Evolutionary conservation across 2,329 filamentous ascomycete species (phyloP).

Genomic region (Hypoxylon sp.): DNA sequence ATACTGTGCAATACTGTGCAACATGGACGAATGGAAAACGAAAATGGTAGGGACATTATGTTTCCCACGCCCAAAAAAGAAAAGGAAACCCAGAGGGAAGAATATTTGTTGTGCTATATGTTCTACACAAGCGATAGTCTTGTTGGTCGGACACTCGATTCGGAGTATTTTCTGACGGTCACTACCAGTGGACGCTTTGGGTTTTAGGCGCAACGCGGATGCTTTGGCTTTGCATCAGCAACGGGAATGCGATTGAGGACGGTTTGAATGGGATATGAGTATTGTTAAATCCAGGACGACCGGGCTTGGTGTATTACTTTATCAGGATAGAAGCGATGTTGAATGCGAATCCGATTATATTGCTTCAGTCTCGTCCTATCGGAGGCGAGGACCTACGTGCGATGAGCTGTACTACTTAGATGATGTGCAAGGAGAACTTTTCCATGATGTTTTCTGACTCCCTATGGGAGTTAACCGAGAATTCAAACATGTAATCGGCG

Average conservation of each 20-base stretch:
- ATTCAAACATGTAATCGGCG: not conserved
- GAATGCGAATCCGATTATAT: not conserved
- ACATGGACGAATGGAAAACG: not conserved
- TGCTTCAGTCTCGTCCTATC: not conserved
- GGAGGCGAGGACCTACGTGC: too few relatives aligned
- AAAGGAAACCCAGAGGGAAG: not conserved
- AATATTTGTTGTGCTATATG: not conserved
- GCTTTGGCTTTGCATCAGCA: constrained; percentile 22
- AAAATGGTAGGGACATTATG: not conserved
- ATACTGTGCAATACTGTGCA: not conserved
- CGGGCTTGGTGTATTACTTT: not conserved
- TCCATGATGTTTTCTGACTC: not conserved
- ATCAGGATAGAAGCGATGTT: not conserved
- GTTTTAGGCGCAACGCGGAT: constrained; percentile 6
- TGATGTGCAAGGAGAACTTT: too few relatives aligned
- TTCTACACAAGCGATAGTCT: constrained; percentile 22
- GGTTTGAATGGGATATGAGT: constrained; percentile 2
- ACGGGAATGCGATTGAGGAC: not conserved
- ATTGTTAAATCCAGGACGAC: not conserved
- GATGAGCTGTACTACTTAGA: too few relatives aligned
- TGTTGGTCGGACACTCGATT: constrained; percentile 3
- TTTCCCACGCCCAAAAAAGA: constrained; percentile 5
- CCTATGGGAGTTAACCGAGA: not conserved
- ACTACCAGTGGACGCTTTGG: constrained; percentile 2
- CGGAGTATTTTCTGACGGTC: not conserved